Evolutionary conservation across 202 grass and related monocot species (phyloP), one percentile per base, ranked within the genome.

Genomic region (Digitaria exilis): DNA sequence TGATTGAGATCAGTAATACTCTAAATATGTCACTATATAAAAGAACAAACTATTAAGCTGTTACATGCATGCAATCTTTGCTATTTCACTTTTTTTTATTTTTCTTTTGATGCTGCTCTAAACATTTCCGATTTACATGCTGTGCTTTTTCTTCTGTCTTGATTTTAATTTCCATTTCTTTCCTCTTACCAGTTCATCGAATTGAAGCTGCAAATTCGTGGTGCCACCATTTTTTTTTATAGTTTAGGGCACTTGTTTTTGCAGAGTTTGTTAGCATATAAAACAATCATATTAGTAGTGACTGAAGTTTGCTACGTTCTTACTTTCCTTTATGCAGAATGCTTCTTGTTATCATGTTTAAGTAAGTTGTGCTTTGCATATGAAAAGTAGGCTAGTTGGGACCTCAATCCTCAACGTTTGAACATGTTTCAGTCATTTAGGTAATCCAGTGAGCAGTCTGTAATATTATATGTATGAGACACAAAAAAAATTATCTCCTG

Each of bases 321-420:
- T 75, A 25, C 62, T 7, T 43, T 4, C 19, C 10, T 44, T 13
- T 46, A 50, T 17, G 15, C 37, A 15, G 14, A 75, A 81, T 67
- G 48, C 13, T 26, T 79, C 39, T 84, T 84, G 26, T n/a, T 74
- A 44, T 50, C 37, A 2, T 50, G 22, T 80, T 69, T 31, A 46
- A 41, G 41, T 22, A 14, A 43, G 75, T 84, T 84, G 49, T 71
- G 73, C 22, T 69, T 25, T 21, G n/a, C 17, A 60, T 80, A 31
- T 26, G 59, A 60, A 35, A 80, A 88, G 29, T 73, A 41, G 28
- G 59, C 59, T 79, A 79, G 24, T 73, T 44, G 65, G 41, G 42
- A 58, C 71, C 55, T 60, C 28, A 29, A 56, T 12, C 29, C 54
- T 34, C 59, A 29, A 30, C 30, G 34, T 52, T 39, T 32, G 59